Conservation (phyloP, 306 rosid species). For the Prunus mongolica region DNA sequence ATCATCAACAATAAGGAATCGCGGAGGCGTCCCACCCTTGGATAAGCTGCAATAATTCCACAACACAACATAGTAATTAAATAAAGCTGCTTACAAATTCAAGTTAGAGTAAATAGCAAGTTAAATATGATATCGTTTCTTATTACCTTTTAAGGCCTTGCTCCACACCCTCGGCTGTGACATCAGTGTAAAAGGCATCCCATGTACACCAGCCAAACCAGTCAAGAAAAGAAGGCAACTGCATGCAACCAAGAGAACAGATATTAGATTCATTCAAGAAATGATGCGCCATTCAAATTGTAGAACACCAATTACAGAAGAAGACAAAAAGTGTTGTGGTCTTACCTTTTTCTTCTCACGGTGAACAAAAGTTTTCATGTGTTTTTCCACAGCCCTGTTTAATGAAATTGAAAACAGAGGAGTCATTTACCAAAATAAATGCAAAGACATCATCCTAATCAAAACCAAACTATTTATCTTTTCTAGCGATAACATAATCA, state of each 20-base stretch:
- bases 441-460: background rate
- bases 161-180: slow-evolving; percentile 91
- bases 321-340: slow-evolving; percentile 1
- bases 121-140: background rate
- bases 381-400: slow-evolving; percentile 74
- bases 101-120: background rate
- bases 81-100: background rate
- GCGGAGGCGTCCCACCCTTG: slow-evolving; percentile 81
- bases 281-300: background rate
- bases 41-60: slow-evolving; percentile 56
- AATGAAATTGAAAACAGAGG: slow-evolving; percentile 10
- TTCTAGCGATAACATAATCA: background rate
- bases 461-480: background rate
- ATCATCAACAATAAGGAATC: slow-evolving; percentile 88
- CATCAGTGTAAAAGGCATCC: slow-evolving; percentile 98
- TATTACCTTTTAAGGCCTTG: slow-evolving; percentile 81
- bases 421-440: slow-evolving; percentile 7
- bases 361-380: slow-evolving; percentile 78
- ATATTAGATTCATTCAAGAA: slow-evolving; percentile 17
- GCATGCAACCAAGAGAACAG: slow-evolving; percentile 26
- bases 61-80: slow-evolving; percentile 17
- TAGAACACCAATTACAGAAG: background rate
- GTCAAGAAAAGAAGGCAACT: slow-evolving; percentile 84
- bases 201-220: slow-evolving; percentile 99
- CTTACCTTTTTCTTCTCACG: slow-evolving; percentile 89